Evolutionary conservation across 2,329 filamentous ascomycete genomes (phyloP), one percentile per base, ranked within the genome.

Genomic region (Camillea tinctor): DNA sequence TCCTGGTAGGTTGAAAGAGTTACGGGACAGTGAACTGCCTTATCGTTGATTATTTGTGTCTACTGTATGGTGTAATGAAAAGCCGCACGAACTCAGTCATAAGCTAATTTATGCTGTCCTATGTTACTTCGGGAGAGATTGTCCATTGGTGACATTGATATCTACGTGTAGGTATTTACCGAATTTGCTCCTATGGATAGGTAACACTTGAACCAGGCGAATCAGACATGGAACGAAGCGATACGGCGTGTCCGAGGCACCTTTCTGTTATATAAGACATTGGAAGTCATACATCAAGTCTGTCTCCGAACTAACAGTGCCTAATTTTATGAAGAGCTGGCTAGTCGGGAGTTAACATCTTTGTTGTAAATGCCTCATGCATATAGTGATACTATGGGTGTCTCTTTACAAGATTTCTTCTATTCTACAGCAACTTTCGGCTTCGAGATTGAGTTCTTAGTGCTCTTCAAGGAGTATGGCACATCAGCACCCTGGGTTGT

Each of bases 401-500:
- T 13, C 36, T 40, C 15, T 3, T 13, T 40, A 5, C 6, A 50
- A 20, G 48, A 50, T 20, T 50, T 3, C 48, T 59, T 64, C 48
- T 44, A 50, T n/a, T 30, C 52, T 23, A n/a, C 22, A 11, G 61
- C 57, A 30, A 65, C 63, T 40, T 64, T 65, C 24, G 63, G 63
- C 17, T 60, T 60, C 21, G 63, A 65, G 58, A 54, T 65, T 3
- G 63, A 65, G 26, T 64, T 65, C 52, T 26, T 65, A 21, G 24
- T 58, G 11, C 58, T 62, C 36, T 59, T 63, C 20, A 62, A 58
- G 44, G 59, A 62, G 23, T 58, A 49, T 26, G 50, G 60, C 9
- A 30, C 6, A 20, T 17, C 8, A 23, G 6, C 22, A 40, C 52
- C 54, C 17, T 30, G 52, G 13, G 11, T 49, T 3, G n/a, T 61